phyloP scores from a whole-genome alignment of 305 asterid species.

The Fraxinus paxiana region DNA sequence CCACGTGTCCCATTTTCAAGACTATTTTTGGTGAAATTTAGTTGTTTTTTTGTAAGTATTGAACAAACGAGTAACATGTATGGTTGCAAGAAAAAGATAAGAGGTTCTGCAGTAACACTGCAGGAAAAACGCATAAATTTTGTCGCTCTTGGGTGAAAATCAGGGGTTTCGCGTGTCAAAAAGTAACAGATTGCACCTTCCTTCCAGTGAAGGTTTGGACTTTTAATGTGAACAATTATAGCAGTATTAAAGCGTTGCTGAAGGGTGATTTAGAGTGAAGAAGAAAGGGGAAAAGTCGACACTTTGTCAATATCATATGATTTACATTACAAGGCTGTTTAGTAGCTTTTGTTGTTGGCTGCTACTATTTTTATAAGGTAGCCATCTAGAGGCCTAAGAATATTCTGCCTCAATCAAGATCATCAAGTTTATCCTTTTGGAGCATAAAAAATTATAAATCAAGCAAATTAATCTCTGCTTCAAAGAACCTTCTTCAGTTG shows the following conservation, averaged over 20 bases:
- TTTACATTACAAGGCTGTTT: conserved; percentile 30
- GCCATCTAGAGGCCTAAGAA: conserved; percentile 22
- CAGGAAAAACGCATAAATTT: background rate
- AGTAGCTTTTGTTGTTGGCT: conserved; percentile 59
- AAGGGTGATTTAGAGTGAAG: conserved; percentile 22
- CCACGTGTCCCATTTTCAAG: conserved; percentile 9
- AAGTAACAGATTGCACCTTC: conserved; percentile 28
- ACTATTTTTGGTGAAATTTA: background rate
- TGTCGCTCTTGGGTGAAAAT: conserved; percentile 18
- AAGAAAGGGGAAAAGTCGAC: conserved; percentile 12
- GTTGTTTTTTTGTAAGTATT: background rate
- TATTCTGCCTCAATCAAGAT: conserved; percentile 49
- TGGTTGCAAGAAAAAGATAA: background rate
- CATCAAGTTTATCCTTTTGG: conserved; percentile 33
- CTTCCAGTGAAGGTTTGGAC: conserved; percentile 26
- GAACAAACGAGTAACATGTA: background rate
- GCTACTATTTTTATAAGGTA: conserved; percentile 44
- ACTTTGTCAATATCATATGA: conserved; percentile 22
- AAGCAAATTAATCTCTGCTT: conserved; percentile 17
- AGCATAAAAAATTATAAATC: background rate
- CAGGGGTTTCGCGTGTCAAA: conserved; percentile 20
- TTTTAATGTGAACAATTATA: background rate
- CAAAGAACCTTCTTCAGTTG: conserved; percentile 34
- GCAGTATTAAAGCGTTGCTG: background rate
- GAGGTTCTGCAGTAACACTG: conserved; percentile 16